A percentile compares a stretch with the other conserved stretches of the same genome.
phyloP scores from a whole-genome alignment of 768 basidiomycete species.

The Agaricus blazei region DNA sequence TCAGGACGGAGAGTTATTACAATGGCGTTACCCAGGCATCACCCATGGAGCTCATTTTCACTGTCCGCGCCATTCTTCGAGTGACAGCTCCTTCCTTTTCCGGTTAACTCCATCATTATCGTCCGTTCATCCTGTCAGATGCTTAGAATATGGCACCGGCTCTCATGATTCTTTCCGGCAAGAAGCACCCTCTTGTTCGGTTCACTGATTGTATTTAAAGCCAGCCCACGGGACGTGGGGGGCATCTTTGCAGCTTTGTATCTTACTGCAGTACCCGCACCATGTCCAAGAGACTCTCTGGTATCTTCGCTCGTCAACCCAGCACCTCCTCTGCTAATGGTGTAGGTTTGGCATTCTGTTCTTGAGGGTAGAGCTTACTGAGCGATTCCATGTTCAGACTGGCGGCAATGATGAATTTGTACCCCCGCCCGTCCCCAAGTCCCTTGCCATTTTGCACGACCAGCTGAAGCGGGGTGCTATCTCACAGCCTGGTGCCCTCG shows the following conservation, averaged over 20 bases:
- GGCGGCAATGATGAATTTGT: conserved; percentile 14
- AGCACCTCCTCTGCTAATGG: conserved; percentile 2
- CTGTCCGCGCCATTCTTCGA: background rate
- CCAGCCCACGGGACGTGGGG: background rate
- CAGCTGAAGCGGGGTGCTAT: conserved; percentile 38
- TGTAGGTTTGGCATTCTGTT: background rate
- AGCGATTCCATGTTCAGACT: background rate
- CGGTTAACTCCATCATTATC: background rate
- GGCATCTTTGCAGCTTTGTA: background rate
- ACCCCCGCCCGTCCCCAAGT: conserved; percentile 20
- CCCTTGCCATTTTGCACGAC: conserved; percentile 37
- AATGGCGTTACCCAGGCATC: too few relatives aligned
- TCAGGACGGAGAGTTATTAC: too few relatives aligned
- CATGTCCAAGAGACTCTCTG: conserved; percentile 11
- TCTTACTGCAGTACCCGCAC: background rate
- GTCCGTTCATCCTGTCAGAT: conserved; percentile 2
- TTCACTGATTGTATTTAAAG: background rate
- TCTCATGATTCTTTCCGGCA: background rate
- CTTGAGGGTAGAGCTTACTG: background rate
- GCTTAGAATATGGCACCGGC: background rate
- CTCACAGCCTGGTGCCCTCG: conserved; percentile 36
- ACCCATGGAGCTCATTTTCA: background rate
- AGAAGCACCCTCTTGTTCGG: too few relatives aligned
- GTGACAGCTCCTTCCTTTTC: background rate
- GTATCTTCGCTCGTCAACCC: conserved; percentile 9